phyloP scores from a whole-genome alignment of 352 stramenopile genomes.

The Phytophthora rubi region DNA sequence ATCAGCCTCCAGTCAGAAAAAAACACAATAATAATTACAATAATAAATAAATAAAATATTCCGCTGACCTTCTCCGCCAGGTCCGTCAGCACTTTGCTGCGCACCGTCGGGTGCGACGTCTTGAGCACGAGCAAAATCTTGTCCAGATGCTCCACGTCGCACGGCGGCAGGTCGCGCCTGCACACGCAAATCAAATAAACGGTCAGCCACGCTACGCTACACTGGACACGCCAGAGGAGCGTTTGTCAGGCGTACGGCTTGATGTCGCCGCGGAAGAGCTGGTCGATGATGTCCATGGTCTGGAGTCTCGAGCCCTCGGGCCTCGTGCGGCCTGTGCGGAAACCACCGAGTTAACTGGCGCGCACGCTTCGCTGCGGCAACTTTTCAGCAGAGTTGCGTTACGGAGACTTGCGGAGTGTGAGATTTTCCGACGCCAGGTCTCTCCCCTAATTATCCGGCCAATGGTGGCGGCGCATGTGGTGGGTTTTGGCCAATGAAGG shows the following conservation, averaged over 20 bases:
- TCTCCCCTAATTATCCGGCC: constrained; percentile 24
- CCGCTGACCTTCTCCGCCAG: constrained; percentile 49
- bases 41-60: neutral
- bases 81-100: constrained; percentile 55
- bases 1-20: neutral
- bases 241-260: constrained; percentile 40
- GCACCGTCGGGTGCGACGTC: constrained; percentile 60
- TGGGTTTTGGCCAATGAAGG: constrained; percentile 29
- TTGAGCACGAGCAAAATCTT: constrained; percentile 71
- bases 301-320: too few relatives aligned
- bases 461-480: constrained; percentile 14
- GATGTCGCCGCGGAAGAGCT: constrained; percentile 66
- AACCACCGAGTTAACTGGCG: neutral
- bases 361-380: constrained; percentile 22
- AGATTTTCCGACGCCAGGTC: constrained; percentile 20
- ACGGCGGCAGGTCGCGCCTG: constrained; percentile 68
- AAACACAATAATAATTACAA: neutral
- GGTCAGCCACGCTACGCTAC: constrained; percentile 18
- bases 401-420: neutral
- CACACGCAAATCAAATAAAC: constrained; percentile 7
- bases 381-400: constrained; percentile 32
- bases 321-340: neutral
- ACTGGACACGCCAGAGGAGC: constrained; percentile 3
- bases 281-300: constrained; percentile 49
- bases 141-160: constrained; percentile 69